phyloP scores from a whole-genome alignment of 2,329 filamentous ascomycete genomes.

The Coniochaeta sp. region DNA sequence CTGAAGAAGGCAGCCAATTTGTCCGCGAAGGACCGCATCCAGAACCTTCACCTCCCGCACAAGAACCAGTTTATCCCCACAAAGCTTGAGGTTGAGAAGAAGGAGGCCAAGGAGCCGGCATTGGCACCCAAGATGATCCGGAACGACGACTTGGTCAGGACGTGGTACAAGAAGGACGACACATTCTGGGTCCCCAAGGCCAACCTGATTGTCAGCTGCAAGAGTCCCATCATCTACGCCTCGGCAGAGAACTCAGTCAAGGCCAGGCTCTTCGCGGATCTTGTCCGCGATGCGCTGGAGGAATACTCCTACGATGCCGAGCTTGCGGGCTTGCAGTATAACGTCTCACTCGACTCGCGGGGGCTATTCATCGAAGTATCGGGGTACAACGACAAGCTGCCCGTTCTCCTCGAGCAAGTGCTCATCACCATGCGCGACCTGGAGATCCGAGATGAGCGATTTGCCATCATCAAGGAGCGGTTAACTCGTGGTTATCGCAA shows the following conservation, averaged over 20 bases:
- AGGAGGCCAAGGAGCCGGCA: slow-evolving; percentile 70
- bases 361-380: slow-evolving; percentile 74
- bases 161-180: slow-evolving; percentile 98
- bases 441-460: slow-evolving; percentile 77
- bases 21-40: slow-evolving; percentile 50
- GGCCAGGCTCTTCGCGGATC: slow-evolving; percentile 70
- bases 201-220: slow-evolving; percentile 73
- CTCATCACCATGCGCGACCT: slow-evolving; percentile 77
- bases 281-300: slow-evolving; percentile 81
- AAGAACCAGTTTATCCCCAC: slow-evolving; percentile 95
- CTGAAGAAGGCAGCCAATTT: slow-evolving; percentile 58
- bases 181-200: slow-evolving; percentile 97
- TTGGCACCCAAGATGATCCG: slow-evolving; percentile 74
- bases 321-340: slow-evolving; percentile 80
- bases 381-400: slow-evolving; percentile 95
- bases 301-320: slow-evolving; percentile 97
- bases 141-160: slow-evolving; percentile 71
- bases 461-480: slow-evolving; percentile 85
- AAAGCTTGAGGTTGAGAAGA: slow-evolving; percentile 90
- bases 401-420: slow-evolving; percentile 85
- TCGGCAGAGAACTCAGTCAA: slow-evolving; percentile 75
- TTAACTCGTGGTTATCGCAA: slow-evolving; percentile 73
- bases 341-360: slow-evolving; percentile 62
- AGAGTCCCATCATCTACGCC: slow-evolving; percentile 71
- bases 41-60: slow-evolving; percentile 77